These are phyloP conservation scores for Pseudogymnoascus sp. DNA, from an alignment of 2,329 filamentous ascomycete genomes.

Conservation along the genomic window DNA sequence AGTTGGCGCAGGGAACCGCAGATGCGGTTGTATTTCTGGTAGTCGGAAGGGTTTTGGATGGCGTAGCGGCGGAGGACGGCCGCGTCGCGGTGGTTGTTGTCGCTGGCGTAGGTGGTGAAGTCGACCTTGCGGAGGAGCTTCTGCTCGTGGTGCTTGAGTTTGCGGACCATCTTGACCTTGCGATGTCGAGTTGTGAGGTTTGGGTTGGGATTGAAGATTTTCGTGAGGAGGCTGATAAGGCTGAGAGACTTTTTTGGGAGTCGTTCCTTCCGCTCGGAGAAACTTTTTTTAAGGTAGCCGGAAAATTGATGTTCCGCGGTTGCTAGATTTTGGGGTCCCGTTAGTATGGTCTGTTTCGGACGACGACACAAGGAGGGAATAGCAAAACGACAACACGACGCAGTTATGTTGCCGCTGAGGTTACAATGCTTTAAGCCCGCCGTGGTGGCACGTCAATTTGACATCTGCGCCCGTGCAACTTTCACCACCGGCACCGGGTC, in stretches of 20 bases:
- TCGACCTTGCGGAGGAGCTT: slow-evolving; percentile 89
- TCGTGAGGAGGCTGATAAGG: slow-evolving; percentile 5
- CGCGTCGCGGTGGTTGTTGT: slow-evolving; percentile 78
- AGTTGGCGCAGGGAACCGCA: slow-evolving; percentile 84
- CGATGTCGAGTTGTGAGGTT: neutral
- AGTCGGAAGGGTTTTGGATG: slow-evolving; percentile 84
- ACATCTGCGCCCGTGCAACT: slow-evolving; percentile 11
- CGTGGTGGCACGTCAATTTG: slow-evolving; percentile 11
- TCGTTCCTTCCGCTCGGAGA: neutral
- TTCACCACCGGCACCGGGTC: slow-evolving; percentile 22
- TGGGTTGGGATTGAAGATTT: neutral
- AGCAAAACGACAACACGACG: neutral
- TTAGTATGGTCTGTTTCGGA: neutral
- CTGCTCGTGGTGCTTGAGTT: slow-evolving; percentile 94
- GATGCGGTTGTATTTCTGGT: slow-evolving; percentile 58
- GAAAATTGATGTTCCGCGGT: neutral
- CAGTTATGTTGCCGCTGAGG: slow-evolving; percentile 21
- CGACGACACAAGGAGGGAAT: neutral
- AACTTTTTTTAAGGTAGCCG: neutral
- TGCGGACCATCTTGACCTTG: slow-evolving; percentile 66
- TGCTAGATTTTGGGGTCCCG: neutral
- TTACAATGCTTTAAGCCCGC: slow-evolving; percentile 24
- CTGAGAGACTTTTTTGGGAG: neutral
- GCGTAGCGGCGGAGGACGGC: slow-evolving; percentile 76
- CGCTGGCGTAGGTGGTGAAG: slow-evolving; percentile 88